A percentile compares a stretch with the other conserved stretches of the same genome.
These are phyloP conservation scores for Yarrowia osloensis DNA, from an alignment of 805 yeast genomes.

Conservation along the genomic window DNA sequence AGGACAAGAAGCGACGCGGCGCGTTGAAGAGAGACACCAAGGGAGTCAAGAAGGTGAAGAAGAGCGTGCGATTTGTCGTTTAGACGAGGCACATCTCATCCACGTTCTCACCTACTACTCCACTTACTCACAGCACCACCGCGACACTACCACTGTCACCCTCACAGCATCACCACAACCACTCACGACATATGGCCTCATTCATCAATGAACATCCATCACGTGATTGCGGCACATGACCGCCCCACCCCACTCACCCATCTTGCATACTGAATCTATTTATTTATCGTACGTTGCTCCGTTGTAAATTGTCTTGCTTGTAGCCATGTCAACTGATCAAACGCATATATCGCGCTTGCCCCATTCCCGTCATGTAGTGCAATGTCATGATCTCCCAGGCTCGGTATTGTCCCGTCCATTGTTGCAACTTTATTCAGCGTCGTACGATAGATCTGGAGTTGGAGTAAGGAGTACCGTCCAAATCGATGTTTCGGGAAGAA, in stretches of 20 bases:
- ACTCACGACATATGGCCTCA: background rate
- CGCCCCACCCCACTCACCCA: background rate
- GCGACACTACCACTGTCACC: too few relatives aligned
- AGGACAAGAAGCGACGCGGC: constrained; percentile 15
- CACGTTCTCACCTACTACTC: background rate
- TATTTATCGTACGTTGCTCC: constrained; percentile 9
- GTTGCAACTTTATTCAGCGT: background rate
- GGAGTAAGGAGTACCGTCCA: too few relatives aligned
- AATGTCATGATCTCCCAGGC: background rate
- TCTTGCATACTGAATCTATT: constrained; percentile 1
- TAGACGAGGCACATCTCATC: background rate
- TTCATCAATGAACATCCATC: background rate
- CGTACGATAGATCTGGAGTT: background rate
- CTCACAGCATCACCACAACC: background rate
- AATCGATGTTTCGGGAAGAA: too few relatives aligned
- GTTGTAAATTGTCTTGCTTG: background rate
- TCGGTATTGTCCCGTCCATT: background rate
- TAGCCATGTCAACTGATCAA: background rate
- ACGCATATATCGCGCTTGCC: constrained; percentile 21
- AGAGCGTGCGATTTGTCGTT: constrained; percentile 9
- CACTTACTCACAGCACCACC: background rate
- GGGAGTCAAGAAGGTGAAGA: constrained; percentile 15
- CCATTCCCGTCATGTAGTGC: background rate
- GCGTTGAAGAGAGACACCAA: constrained; percentile 6
- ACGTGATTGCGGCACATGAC: background rate